A percentile compares a stretch with the other conserved stretches of the same genome.
These are phyloP conservation scores for Pogostemon cablin DNA, from an alignment of 257 asterid genomes.

Conservation along the genomic window DNA sequence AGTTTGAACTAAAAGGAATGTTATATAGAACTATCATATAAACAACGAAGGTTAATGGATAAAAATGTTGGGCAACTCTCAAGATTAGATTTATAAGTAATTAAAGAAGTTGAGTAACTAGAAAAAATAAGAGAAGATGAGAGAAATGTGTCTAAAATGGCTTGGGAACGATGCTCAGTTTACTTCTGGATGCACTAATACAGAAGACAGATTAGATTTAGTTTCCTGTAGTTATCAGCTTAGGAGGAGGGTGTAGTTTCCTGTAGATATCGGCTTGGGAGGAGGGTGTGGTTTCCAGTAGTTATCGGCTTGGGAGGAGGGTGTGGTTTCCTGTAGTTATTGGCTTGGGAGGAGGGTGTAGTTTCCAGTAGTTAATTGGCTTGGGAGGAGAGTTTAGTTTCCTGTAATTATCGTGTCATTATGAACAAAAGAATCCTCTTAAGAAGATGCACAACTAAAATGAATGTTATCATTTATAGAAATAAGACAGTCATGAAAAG, in stretches of 20 bases:
- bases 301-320: not conserved
- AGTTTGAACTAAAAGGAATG: not conserved
- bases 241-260: not conserved
- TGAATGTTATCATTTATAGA: not conserved
- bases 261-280: not conserved
- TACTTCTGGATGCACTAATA: not conserved
- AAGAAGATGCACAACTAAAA: slow-evolving; percentile 15
- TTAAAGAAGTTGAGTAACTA: not conserved
- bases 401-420: not conserved
- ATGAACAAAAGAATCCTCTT: not conserved
- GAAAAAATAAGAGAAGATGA: not conserved
- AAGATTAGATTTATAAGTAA: not conserved
- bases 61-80: not conserved
- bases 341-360: too few relatives aligned
- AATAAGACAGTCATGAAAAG: not conserved
- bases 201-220: not conserved
- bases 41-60: not conserved
- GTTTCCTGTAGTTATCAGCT: not conserved
- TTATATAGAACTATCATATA: not conserved
- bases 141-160: not conserved
- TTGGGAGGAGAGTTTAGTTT: too few relatives aligned
- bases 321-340: not conserved
- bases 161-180: not conserved
- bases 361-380: too few relatives aligned
- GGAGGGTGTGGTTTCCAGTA: not conserved